Base-by-base conservation (phyloP, 202 grass and related monocot genomes). In the Panicum virgatum region DNA sequence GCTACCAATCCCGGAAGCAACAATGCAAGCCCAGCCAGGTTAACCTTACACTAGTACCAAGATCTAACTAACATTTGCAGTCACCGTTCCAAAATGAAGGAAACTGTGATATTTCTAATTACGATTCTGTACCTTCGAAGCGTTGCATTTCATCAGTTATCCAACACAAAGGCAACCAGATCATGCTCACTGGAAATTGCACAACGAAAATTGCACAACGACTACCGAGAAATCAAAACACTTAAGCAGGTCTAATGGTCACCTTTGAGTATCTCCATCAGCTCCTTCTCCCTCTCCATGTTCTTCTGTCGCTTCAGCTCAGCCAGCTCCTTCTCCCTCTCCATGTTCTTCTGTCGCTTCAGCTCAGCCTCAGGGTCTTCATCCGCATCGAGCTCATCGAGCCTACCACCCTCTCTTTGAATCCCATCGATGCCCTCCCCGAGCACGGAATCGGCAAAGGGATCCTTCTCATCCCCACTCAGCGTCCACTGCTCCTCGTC, bases 231-330 rank as follows among this genome's bases (percentile, higher is more conserved):
- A 50, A 60, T 66, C 14, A 75, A 65, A 86, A 66, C 5, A 65
- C 16, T 61, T 15, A 37, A 23, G 18, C 43, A 66, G n/a, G 79
- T 23, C 10, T 7, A 56, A 62, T 87, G 3, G 43, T 84, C 76
- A 96, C 96, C 96, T 99, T 90, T 92, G 19, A 96, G 73, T 45
- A 67, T 89, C 50, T 86, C 85, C 86, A 90, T 88, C 12, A 99
- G 85, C 74, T 99, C 89, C 73, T 88, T 78, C 77, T 91, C 89
- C 53, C 80, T 89, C 38, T 45, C 88, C 52, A 10, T 86, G 61
- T 87, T 78, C 78, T 92, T 85, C 80, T 74, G 53, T 61, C 81
- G 86, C 79, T 91, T 73, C 62, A 86, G 69, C 52, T 91, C 70
- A 12, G 67, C 81, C 5, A 99, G 85, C 74, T 99, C 89, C 73